Evolutionary conservation across 495 filamentous ascomycete genomes (phyloP).

Genomic region (Penicillium canariense): DNA sequence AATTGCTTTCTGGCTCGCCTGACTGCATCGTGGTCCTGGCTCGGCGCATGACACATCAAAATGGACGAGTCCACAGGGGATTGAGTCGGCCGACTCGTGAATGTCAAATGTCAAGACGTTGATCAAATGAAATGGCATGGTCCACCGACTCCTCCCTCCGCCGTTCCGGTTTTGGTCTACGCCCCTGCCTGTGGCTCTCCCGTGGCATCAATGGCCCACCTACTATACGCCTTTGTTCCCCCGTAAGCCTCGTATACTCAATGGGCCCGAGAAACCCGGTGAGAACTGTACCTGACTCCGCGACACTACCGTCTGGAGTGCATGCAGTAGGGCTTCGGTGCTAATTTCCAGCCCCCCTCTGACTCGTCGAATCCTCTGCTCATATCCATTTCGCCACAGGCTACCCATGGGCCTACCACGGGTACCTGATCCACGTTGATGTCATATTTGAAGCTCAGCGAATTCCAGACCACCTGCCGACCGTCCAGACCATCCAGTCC

Average conservation of each 20-base stretch:
- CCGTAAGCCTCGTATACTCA: background rate
- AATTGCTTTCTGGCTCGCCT: constrained; percentile 6
- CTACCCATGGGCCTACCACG: background rate
- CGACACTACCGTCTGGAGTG: constrained; percentile 13
- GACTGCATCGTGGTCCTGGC: background rate
- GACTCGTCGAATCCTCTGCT: background rate
- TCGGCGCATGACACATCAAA: constrained; percentile 15
- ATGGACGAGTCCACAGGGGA: constrained; percentile 10
- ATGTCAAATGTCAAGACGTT: background rate
- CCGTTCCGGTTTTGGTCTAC: background rate
- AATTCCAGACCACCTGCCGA: constrained; percentile 5
- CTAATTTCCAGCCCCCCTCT: constrained; percentile 2
- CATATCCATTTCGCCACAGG: constrained; percentile 1
- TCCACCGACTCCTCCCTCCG: background rate
- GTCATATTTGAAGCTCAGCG: constrained; percentile 17
- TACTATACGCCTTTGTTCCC: background rate
- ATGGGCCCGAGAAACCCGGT: constrained; percentile 8
- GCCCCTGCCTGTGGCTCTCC: background rate
- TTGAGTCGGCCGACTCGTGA: background rate
- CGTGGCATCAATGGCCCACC: background rate
- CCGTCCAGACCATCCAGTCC: background rate
- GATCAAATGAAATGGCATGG: background rate
- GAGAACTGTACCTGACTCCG: constrained; percentile 4
- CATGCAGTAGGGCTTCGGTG: constrained; percentile 13
- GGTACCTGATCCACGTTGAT: constrained; percentile 8